Evolutionary conservation across 2,329 filamentous ascomycete species (phyloP).

Genomic region (Sporothrix brasiliensis): DNA sequence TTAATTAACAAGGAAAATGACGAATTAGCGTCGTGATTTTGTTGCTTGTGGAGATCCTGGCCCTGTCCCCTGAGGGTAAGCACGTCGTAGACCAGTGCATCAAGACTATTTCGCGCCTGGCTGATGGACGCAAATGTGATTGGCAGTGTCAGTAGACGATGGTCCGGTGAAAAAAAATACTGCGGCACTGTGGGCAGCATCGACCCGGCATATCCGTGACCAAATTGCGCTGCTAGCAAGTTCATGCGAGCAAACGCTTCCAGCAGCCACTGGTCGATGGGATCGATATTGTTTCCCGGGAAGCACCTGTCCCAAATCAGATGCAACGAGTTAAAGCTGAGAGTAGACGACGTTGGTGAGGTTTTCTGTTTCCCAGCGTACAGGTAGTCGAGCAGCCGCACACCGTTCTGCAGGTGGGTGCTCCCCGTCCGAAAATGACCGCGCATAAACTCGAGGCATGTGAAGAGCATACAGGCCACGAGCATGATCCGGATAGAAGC

Average conservation of each 20-base stretch:
- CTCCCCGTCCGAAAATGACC: conserved; percentile 19
- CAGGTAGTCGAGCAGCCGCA: not conserved
- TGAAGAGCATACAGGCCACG: conserved; percentile 22
- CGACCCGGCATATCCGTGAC: not conserved
- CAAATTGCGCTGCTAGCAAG: conserved; percentile 9
- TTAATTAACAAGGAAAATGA: not conserved
- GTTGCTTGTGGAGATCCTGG: not conserved
- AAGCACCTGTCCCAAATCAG: not conserved
- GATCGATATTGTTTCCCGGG: not conserved
- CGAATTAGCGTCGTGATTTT: not conserved
- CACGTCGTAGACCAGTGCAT: conserved; percentile 9
- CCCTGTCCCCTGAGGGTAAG: not conserved
- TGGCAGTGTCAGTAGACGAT: not conserved
- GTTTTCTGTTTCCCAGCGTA: not conserved
- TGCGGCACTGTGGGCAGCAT: not conserved
- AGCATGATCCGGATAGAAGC: conserved; percentile 1
- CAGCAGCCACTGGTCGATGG: conserved; percentile 5
- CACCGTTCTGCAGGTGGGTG: not conserved
- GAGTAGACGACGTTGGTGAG: not conserved
- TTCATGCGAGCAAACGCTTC: conserved; percentile 18
- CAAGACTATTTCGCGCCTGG: conserved; percentile 8
- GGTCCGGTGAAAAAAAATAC: conserved; percentile 16
- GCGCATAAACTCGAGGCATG: conserved; percentile 23
- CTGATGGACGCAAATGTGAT: not conserved
- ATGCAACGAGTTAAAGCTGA: not conserved